Conservation (phyloP, 495 filamentous ascomycete genomes). For the Staphylotrichum longicolle region DNA sequence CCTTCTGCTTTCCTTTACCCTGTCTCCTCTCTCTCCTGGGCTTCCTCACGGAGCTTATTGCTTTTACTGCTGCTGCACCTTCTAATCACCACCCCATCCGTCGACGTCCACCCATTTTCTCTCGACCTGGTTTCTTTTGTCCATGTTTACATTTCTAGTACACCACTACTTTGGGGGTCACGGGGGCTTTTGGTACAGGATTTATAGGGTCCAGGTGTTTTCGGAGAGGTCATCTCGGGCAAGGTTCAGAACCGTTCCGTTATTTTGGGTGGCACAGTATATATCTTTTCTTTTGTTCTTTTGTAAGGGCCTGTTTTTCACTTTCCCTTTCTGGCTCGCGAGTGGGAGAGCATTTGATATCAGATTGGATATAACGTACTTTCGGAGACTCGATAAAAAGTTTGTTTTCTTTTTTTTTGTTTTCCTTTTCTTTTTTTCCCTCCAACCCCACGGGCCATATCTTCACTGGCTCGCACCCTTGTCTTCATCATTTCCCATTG, state of each 20-base stretch:
- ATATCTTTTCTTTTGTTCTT: neutral
- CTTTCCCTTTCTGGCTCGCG: neutral
- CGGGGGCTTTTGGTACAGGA: neutral
- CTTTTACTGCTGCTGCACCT: no score
- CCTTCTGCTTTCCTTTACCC: constrained; percentile 9
- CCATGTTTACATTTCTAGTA: no score
- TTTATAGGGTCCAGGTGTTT: constrained; percentile 5
- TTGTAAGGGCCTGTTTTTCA: neutral
- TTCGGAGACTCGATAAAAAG: neutral
- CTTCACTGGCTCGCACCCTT: constrained; percentile 2
- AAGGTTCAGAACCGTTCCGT: no score
- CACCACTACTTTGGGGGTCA: no score
- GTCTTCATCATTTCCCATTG: constrained; percentile 7
- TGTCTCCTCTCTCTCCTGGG: neutral
- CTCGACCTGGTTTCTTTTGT: no score
- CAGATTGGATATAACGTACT: neutral
- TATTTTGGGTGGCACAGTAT: constrained; percentile 1
- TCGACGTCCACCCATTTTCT: no score
- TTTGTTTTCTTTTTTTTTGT: neutral
- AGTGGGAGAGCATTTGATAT: constrained; percentile 10
- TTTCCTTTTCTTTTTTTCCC: neutral
- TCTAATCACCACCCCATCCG: neutral
- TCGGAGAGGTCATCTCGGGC: neutral
- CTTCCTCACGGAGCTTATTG: neutral
- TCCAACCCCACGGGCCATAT: neutral